These are phyloP conservation scores for Mycena rebaudengoi DNA, from an alignment of 768 basidiomycete species.

Conservation along the genomic window DNA sequence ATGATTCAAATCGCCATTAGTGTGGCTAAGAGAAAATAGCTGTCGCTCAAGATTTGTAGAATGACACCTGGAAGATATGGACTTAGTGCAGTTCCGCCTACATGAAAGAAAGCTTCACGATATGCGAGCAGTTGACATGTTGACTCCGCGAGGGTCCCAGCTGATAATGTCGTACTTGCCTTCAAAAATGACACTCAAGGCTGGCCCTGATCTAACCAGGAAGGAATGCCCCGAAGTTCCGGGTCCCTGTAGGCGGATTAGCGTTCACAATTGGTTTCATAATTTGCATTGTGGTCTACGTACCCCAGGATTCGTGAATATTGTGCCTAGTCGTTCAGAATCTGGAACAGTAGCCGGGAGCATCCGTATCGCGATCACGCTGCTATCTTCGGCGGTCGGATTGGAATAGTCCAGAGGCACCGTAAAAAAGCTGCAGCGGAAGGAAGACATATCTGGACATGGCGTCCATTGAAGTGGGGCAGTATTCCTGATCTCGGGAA, in stretches of 20 bases:
- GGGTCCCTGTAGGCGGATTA: background rate
- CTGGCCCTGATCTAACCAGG: conserved; percentile 6
- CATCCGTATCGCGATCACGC: conserved; percentile 16
- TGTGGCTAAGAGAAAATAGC: background rate
- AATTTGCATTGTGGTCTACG: no score
- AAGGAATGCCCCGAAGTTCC: conserved; percentile 14
- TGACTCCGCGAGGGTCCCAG: conserved; percentile 23
- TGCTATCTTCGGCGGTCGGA: background rate
- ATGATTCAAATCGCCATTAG: background rate
- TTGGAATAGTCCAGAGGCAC: conserved; percentile 17
- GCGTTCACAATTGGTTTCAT: no score
- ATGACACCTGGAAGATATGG: conserved; percentile 14
- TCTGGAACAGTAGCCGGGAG: conserved; percentile 16
- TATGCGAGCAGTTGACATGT: conserved; percentile 18
- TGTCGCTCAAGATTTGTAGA: conserved; percentile 8
- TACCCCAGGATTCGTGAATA: conserved; percentile 21
- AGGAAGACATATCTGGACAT: conserved; percentile 9
- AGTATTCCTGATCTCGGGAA: no score
- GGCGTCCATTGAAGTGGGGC: background rate
- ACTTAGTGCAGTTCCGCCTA: background rate
- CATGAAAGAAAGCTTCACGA: background rate
- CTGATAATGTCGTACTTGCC: conserved; percentile 19
- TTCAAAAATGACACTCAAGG: conserved; percentile 3
- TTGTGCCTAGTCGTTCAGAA: conserved; percentile 13
- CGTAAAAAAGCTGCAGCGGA: conserved; percentile 12